Evolutionary conservation across 306 rosid species (phyloP).

Genomic region (Trifolium repens): DNA sequence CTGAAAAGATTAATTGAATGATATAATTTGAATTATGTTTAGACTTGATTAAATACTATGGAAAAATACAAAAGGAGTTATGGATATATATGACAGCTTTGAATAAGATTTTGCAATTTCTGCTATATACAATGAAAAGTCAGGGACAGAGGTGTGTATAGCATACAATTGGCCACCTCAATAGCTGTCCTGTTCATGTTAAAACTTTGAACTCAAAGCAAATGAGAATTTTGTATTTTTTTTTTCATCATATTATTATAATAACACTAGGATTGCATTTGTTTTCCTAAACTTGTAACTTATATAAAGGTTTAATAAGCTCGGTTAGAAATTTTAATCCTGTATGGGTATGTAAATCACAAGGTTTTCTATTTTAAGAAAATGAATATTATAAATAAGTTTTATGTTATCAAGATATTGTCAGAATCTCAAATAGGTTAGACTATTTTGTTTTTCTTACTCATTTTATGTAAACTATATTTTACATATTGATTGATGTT

Average conservation of each 20-base stretch:
- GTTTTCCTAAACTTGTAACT: background rate
- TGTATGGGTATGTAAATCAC: background rate
- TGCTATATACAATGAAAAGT: background rate
- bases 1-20: background rate
- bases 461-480: background rate
- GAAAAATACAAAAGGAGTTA: constrained; percentile 4
- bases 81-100: background rate
- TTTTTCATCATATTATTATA: background rate
- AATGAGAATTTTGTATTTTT: constrained; percentile 13
- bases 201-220: background rate
- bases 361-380: background rate
- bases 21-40: background rate
- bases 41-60: background rate
- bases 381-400: background rate
- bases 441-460: background rate
- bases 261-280: background rate
- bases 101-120: background rate
- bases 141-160: constrained; percentile 2
- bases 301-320: background rate
- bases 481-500: background rate
- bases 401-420: background rate
- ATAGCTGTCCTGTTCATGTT: background rate
- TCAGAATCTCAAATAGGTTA: constrained; percentile 22
- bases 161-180: background rate
- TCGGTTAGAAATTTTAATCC: background rate